Evolutionary conservation across 345 rosid genomes (phyloP), one percentile per base, ranked within the genome.

Genomic region (Ceriops decandra): DNA sequence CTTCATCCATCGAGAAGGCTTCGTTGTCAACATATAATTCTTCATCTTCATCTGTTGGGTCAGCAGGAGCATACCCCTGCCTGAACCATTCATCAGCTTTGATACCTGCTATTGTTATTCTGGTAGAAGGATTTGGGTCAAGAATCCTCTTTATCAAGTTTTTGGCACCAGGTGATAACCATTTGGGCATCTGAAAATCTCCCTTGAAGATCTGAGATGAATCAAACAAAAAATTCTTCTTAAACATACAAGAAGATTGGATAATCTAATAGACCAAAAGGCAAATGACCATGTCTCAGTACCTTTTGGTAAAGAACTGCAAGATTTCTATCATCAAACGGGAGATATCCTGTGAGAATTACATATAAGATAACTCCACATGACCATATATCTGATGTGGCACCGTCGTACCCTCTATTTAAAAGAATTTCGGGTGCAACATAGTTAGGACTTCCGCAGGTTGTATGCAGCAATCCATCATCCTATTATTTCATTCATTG

Each of bases 381-480:
- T 0, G 97, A 91, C 99, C 99, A 91, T 71, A 86, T 80, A 77
- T 95, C 99, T 8, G 97, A 88, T 26, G 95, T 81, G 64, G 96
- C 87, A 68, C 97, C 97, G 49, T 95, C 85, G 4, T 95, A 95
- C 16, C 99, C 99, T 82, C 84, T 80, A 72, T 89, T 95, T 13
- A 85, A 82, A 62, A 95, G 88, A 62, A 95, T 84, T 82, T 95
- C 99, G 2, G 99, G 99, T 1, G 99, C 99, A 62, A 95, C 93
- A 62, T 95, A 95, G 74, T 95, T 95, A n/a, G 99, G 99, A 71
- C 97, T 95, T 71, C 99, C 99, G 62, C 99, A 95, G 11, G 96
- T 91, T 64, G 99, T 95, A 71, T 91, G 99, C 76, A 95, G 77
- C 62, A 95, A 79, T 27, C 99, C 97, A 24, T 95, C 99, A 63